Evolutionary conservation across 148 eudicot species (phyloP), one percentile per base, ranked within the genome.

Genomic region (Chenopodium berlandieri): DNA sequence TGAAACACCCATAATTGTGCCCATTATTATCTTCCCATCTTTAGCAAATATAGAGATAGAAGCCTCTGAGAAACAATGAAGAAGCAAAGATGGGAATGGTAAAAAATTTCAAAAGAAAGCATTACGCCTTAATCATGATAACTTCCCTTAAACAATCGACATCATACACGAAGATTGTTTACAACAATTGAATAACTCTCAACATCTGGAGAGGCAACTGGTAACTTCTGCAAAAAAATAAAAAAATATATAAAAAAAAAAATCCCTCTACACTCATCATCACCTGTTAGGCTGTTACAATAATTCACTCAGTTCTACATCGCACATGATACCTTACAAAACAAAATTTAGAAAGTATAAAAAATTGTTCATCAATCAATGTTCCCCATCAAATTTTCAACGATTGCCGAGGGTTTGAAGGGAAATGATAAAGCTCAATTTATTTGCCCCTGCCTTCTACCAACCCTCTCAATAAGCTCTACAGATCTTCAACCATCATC

Each of bases 191-290:
- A 67, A 25, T 25, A 67, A 27, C 71, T 30, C 71, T 25, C 71
- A 10, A n/a, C 71, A 27, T 67, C 31, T 12, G 71, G 37, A 27
- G 71, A 62, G 22, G 9, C n/a, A 67, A 30, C 37, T 27, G 17
- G 71, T 27, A 67, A 67, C 34, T 71, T 34, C 75, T 52, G 75
- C 75, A 44, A 71, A 71, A 44, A 40, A 66, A 19, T 4, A 30
- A 10, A 10, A 12, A 22, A 71, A 34, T 4, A 34, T 2, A 34
- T 2, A 34, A 32, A 40, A 71, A 44, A 71, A 44, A 67, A 6
- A 62, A 71, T 5, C 7, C 44, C 52, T 71, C 54, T 44, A 9
- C 75, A 71, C 75, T 44, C 75, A 71, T 2, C 54, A 22, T 44
- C 27, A 11, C 48, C 52, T 20, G 30, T 44, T 22, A 71, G 13